Evolutionary conservation across 768 basidiomycete species (phyloP).

Genomic region (Podaxis pistillaris): DNA sequence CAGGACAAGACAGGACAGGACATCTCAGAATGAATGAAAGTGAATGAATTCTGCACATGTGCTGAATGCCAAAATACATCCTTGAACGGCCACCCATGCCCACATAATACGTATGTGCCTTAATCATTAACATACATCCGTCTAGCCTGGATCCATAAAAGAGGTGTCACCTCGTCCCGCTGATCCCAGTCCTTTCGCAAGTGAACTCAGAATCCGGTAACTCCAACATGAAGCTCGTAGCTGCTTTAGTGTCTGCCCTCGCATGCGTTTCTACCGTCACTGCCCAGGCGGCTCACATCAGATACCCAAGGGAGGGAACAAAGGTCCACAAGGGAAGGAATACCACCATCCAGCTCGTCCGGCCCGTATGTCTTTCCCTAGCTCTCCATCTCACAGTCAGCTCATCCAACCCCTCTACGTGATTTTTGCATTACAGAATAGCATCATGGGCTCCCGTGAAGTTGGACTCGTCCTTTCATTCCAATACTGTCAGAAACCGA

Average conservation of each 20-base stretch:
- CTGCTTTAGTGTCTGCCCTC: constrained; percentile 11
- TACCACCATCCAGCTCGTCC: constrained; percentile 44
- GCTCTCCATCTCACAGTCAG: not conserved
- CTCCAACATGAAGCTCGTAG: constrained; percentile 6
- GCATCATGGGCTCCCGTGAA: constrained; percentile 22
- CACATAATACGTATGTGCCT: no score
- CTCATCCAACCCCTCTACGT: constrained; percentile 13
- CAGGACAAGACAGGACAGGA: no score
- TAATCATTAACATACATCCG: no score
- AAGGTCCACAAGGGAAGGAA: constrained; percentile 33
- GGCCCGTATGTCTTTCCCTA: constrained; percentile 37
- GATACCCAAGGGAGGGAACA: constrained; percentile 34
- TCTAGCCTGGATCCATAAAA: no score
- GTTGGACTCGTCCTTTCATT: constrained; percentile 33
- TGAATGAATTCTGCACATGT: no score
- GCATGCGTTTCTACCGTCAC: constrained; percentile 31
- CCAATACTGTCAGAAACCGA: constrained; percentile 19
- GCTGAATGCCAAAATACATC: no score
- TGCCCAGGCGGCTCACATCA: constrained; percentile 42
- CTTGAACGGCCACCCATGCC: no score
- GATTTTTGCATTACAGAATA: constrained; percentile 18
- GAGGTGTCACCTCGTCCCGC: no score
- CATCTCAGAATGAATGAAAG: no score
- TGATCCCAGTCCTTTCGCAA: not conserved
- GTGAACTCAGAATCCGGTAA: not conserved